Evolutionary conservation across 140 eudicot species (phyloP), one percentile per base, ranked within the genome.

Genomic region (Artemisia princeps): DNA sequence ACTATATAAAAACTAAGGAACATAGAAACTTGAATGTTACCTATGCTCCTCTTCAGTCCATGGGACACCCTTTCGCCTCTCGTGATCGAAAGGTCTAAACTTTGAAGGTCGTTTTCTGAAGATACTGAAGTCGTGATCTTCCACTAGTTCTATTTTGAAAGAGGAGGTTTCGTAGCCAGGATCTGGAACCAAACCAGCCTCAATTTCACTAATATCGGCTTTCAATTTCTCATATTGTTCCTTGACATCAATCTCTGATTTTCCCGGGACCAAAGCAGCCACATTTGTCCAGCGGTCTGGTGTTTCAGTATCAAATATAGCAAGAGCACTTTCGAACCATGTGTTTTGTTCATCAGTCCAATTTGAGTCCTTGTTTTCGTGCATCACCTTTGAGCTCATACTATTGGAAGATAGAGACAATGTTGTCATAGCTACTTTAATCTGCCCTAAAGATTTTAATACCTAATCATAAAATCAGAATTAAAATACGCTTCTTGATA

Each of bases 21-120:
- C 17, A 15, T 30, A 51, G 37, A 67, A 28, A 57, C 30, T 56
- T 2, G 5, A 60, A 66, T n/a, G 14, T 66, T 74, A 87, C 95
- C 88, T 87, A 85, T 87, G 95, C 65, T 87, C 95, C 5, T 87
- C 95, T 72, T 87, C 86, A 0, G 95, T 87, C 95, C 95, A 87
- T 11, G 95, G 95, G 11, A 87, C 78, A 30, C 92, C 92, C 72
- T 87, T 87, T 70, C 79, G 83, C 65, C 85, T 84, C 71, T 87
- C 92, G 0, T 80, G 91, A 72, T 87, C 95, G 33, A 59, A 74
- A 62, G 84, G 62, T 76, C 79, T 72, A 49, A 72, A 72, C 62
- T 45, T 64, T 51, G 69, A 28, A 42, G 79, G 75, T 64, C 78
- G 72, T 63, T 84, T 87, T 59, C 77, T 72, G 11, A 72, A 76